Base-by-base conservation (phyloP, 768 basidiomycete genomes). In the Boletus sensibilis region DNA sequence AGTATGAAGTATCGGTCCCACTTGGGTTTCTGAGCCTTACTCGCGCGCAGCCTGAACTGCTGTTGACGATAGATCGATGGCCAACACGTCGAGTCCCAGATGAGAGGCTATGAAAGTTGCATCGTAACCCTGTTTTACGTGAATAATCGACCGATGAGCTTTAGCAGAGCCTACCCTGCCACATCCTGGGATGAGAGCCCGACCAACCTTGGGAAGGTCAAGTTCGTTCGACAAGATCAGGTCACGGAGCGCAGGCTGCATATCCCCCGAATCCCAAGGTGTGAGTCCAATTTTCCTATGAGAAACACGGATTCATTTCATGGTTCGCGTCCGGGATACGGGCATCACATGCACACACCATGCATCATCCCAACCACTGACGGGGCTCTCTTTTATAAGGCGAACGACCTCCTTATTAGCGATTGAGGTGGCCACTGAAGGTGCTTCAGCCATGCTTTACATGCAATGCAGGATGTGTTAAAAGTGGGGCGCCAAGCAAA, bases 181-280 rank as follows among this genome's bases (percentile, higher is more conserved):
- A 63, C 86, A 88, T 0, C 84, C 84, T 0, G 82, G 81, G 12
- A 84, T 75, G 2, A 85, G 67, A 5, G 80, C 82, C 41, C 76
- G 71, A 5, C 75, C 77, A 43, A 53, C 43, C 33, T 55, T 73
- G 5, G 85, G 81, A 42, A 82, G 73, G 0, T 75, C 67, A 16
- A 84, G 61, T 31, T 74, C 68, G 16, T 73, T 72, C 2, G 78
- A 77, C 45, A 80, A 72, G 25, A 88, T 64, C 1, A 85, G 67
- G 47, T 84, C 81, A 25, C 66, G 69, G 52, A 88, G 71, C 1
- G 85, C 77, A 7, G 82, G 85, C 59, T 88, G 86, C 4, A 75
- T 62, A 7, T 73, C 68, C 3, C 84, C 80, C 7, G 66, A 64
- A 59, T 88, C 87, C 87, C 88, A 90, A 1, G 88, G 87, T 0